Percentiles rank a stretch among this genome's conserved stretches.
Evolutionary conservation across 768 basidiomycete genomes (phyloP).

Genomic region (Pleurotus eryngii): DNA sequence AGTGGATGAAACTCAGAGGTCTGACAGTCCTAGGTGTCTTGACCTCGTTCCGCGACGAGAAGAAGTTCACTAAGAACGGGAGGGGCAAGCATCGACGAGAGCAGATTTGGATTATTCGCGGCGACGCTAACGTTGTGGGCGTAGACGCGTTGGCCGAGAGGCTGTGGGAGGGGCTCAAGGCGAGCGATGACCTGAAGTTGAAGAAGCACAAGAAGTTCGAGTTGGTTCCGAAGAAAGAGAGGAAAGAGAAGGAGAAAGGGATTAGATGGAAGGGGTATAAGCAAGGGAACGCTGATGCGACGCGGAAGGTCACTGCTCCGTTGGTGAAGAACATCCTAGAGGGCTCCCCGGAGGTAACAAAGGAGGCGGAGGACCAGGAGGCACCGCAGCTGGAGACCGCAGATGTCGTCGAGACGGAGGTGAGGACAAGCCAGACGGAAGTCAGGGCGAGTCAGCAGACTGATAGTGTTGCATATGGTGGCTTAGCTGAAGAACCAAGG

Average conservation of each 20-base stretch:
- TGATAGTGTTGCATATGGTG: too few species aligned
- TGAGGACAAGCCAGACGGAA: too few species aligned
- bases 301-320: conserved; percentile 67
- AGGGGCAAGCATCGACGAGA: conserved; percentile 64
- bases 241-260: conserved; percentile 23
- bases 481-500: too few species aligned
- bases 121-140: conserved; percentile 26
- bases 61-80: conserved; percentile 31
- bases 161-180: conserved; percentile 61
- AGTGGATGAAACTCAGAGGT: conserved; percentile 65
- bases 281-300: conserved; percentile 61
- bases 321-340: conserved; percentile 61
- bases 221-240: conserved; percentile 24
- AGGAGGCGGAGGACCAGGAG: too few species aligned
- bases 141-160: conserved; percentile 39
- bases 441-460: too few species aligned
- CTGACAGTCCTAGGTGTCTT: conserved; percentile 76
- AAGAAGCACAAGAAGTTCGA: conserved; percentile 45
- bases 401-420: too few species aligned
- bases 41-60: conserved; percentile 59
- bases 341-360: not conserved
- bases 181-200: conserved; percentile 45
- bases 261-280: conserved; percentile 52
- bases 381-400: too few species aligned
- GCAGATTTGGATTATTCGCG: conserved; percentile 60